Percentiles rank a stretch among this genome's conserved stretches.
Evolutionary conservation across 352 stramenopile genomes (phyloP).

Genomic region (Phytophthora europaea): DNA sequence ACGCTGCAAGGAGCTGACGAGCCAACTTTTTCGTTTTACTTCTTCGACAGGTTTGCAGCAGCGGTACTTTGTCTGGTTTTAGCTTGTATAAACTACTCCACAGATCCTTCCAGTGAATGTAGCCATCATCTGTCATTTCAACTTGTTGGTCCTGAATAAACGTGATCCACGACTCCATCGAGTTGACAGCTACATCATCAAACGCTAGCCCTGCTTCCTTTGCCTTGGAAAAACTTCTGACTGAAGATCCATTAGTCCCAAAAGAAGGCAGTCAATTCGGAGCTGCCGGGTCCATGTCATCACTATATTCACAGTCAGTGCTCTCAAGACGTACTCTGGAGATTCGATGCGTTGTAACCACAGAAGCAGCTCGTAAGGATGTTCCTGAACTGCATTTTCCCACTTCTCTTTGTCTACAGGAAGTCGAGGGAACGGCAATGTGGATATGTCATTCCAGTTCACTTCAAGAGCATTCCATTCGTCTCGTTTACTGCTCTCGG

Average conservation of each 20-base stretch:
- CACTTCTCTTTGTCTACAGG: not conserved
- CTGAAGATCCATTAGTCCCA: no score
- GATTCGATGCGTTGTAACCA: conserved; percentile 7
- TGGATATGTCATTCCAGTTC: not conserved
- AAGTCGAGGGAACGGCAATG: not conserved
- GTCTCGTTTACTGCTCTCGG: not conserved
- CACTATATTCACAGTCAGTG: not conserved
- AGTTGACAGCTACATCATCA: not conserved
- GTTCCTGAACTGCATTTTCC: not conserved
- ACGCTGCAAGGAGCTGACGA: not conserved
- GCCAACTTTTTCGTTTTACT: not conserved
- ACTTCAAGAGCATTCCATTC: not conserved
- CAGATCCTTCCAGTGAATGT: conserved; percentile 4
- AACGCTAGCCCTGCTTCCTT: not conserved
- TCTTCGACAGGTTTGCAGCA: conserved; percentile 3
- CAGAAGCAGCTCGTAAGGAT: not conserved
- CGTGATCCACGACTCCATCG: not conserved
- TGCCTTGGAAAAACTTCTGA: no score
- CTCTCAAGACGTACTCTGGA: not conserved
- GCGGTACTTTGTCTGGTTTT: not conserved
- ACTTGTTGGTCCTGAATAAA: not conserved
- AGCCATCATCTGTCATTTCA: conserved; percentile 1
- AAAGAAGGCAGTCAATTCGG: not conserved
- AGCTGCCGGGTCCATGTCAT: not conserved
- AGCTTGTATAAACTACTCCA: not conserved